These are phyloP conservation scores for Scutellaria galericulata DNA, from an alignment of 257 asterid species.

Conservation along the genomic window DNA sequence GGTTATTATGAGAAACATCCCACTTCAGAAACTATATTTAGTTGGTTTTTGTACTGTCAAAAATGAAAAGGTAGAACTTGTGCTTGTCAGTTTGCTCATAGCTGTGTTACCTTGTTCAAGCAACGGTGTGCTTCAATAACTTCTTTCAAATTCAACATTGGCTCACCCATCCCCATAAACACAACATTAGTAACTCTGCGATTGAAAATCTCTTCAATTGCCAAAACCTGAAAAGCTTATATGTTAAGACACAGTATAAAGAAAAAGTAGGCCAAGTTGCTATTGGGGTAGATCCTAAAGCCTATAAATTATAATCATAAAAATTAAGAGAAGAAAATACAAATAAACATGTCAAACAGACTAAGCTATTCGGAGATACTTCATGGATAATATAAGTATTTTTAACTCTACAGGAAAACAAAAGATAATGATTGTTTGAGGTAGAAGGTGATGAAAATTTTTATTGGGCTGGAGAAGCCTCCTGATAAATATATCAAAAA, in stretches of 20 bases:
- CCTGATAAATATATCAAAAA: slow-evolving; percentile 14
- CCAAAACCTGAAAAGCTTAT: slow-evolving; percentile 71
- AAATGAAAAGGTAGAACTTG: slow-evolving; percentile 1
- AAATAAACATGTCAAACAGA: slow-evolving; percentile 7
- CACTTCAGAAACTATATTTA: not conserved
- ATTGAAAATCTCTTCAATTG: slow-evolving; percentile 83
- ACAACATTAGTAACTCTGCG: slow-evolving; percentile 93
- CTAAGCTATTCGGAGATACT: not conserved
- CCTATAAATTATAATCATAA: not conserved
- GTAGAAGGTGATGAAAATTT: slow-evolving; percentile 1
- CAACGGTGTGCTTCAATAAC: slow-evolving; percentile 95
- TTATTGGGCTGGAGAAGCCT: slow-evolving; percentile 3
- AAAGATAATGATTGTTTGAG: not conserved
- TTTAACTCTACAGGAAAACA: not conserved
- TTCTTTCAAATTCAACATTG: slow-evolving; percentile 92
- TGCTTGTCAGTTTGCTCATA: not conserved
- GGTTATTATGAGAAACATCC: not conserved
- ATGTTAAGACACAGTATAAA: slow-evolving; percentile 24
- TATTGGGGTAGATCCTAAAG: not conserved
- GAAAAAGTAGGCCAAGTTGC: slow-evolving; percentile 13
- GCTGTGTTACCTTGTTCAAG: slow-evolving; percentile 77
- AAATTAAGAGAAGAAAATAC: slow-evolving; percentile 17
- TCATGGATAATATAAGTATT: slow-evolving; percentile 13
- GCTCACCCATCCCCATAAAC: slow-evolving; percentile 99
- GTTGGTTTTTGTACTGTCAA: not conserved